Base-by-base conservation (phyloP, 2,329 filamentous ascomycete species). In the Ophiostoma perfectum region DNA sequence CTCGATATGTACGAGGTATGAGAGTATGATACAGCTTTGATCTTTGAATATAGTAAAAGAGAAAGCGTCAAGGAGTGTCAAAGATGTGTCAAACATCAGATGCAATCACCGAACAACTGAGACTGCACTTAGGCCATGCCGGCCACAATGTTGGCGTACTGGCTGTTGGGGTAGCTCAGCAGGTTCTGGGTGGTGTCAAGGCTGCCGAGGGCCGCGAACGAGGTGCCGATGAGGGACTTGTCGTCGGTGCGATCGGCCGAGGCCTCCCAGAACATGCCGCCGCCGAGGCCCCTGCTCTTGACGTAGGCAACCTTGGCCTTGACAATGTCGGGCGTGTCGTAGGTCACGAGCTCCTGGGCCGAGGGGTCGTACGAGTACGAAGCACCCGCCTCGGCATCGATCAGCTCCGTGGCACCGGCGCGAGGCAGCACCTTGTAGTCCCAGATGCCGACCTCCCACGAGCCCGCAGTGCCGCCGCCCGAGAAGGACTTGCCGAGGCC, bases 261-360 rank as follows among this genome's bases (percentile, higher is more conserved):
- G 16, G 85, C 87, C 76, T 95, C 91, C 91, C 91, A 96, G 84
- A 91, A 96, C 90, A 95, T 94, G 42, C 85, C 87, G 38, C 91
- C 92, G 3, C 88, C 91, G 0, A 95, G 81, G 0, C 86, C 83
- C 68, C 82, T 81, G 65, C 78, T 74, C 77, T 84, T 82, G 73
- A 93, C 84, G 76, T 89, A 94, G 2, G 79, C 74, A 5, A 87
- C 86, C 80, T 95, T 96, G 72, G 79, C 75, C 66, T 79, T 76
- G 42, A 87, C 82, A 73, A 88, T 84, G 41, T 80, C 78, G 0
- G 87, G 83, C 1, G 84, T 91, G 75, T 90, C 88, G 76, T 91
- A 96, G 36, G 86, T 88, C 71, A 96, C 82, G 78, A 96, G 85
- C 72, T 87, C 86, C 69, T 83, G 79, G 6, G 81, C 80, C 0